Conservation (phyloP, 768 basidiomycete genomes). For the Inosperma sp. region DNA sequence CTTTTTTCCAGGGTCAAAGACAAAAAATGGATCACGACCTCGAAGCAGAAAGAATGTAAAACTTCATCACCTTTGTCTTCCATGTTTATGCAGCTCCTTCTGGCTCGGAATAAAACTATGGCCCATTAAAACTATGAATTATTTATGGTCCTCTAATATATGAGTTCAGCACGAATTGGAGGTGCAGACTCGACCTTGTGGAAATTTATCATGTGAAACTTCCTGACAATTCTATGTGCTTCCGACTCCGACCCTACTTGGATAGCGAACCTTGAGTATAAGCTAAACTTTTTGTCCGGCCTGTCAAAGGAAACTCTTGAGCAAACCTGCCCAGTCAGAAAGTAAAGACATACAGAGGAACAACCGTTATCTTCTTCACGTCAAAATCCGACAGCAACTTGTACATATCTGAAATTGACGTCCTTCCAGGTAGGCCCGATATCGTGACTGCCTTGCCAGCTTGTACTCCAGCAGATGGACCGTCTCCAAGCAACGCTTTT, state of each 20-base stretch:
- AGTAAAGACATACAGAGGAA: conserved; percentile 52
- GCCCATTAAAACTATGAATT: conserved; percentile 8
- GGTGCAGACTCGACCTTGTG: conserved; percentile 20
- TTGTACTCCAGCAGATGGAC: conserved; percentile 50
- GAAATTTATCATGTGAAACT: conserved; percentile 54
- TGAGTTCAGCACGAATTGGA: conserved; percentile 24
- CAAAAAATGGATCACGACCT: conserved; percentile 59
- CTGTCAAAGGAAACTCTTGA: conserved; percentile 18
- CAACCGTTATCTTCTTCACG: conserved; percentile 34
- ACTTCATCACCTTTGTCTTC: neutral
- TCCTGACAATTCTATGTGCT: conserved; percentile 63
- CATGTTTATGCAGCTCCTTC: neutral
- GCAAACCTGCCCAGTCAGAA: neutral
- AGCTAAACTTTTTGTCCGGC: conserved; percentile 35
- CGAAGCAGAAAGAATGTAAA: conserved; percentile 68
- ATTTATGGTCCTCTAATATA: conserved; percentile 37
- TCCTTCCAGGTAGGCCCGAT: conserved; percentile 55
- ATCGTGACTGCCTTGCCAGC: conserved; percentile 53
- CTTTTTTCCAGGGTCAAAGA: conserved; percentile 46
- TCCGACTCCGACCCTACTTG: conserved; percentile 55
- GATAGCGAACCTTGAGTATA: conserved; percentile 52
- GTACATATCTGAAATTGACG: conserved; percentile 32
- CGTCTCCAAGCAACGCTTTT: conserved; percentile 34
- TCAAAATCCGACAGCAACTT: conserved; percentile 41
- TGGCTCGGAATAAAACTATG: neutral